Conservation (phyloP, 768 basidiomycete species). For the Pilatotrama ljubarskyi region DNA sequence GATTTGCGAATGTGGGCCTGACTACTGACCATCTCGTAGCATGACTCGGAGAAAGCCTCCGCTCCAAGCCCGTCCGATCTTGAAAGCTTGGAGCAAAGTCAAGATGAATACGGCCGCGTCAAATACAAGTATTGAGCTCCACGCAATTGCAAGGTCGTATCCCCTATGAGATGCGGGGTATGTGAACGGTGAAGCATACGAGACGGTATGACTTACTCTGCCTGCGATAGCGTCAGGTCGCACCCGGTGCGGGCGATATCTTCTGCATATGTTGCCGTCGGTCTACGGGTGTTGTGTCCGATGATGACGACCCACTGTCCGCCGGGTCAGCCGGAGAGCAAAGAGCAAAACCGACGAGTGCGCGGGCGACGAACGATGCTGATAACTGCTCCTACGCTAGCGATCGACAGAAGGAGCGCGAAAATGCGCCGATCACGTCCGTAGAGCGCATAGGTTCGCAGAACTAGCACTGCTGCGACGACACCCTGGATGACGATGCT, state of each 20-base stretch:
- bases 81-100: not conserved
- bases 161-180: not conserved
- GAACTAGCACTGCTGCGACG: not conserved
- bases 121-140: conserved; percentile 7
- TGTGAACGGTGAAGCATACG: too few relatives aligned
- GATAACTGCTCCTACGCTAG: not conserved
- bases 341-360: too few relatives aligned
- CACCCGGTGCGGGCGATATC: not conserved
- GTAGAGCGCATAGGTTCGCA: conserved; percentile 9
- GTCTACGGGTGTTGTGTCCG: not conserved
- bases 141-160: not conserved
- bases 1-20: not conserved
- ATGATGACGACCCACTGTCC: not conserved
- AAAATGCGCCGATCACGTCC: not conserved
- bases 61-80: not conserved
- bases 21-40: conserved; percentile 7
- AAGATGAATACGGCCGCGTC: conserved; percentile 7
- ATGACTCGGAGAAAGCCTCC: not conserved
- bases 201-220: not conserved
- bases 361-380: not conserved
- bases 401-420: not conserved
- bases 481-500: not conserved
- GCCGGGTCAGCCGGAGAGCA: not conserved
- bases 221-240: not conserved
- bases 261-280: not conserved